Conservation (phyloP, 805 yeast species). For the Saturnispora silvae region DNA sequence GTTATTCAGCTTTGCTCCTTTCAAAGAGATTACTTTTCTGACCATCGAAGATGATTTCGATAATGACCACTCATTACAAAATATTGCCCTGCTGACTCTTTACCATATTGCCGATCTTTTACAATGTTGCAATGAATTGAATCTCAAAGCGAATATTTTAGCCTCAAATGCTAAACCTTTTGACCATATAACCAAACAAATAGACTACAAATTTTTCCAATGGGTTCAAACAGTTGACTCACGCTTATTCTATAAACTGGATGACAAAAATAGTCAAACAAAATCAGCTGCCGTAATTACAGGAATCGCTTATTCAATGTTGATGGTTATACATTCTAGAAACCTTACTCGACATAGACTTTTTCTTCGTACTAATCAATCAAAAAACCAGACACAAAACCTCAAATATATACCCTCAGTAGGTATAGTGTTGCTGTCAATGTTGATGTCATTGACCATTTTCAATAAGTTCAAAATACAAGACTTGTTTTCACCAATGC, state of each 20-base stretch:
- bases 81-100: background rate
- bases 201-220: constrained; percentile 63
- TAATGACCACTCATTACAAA: background rate
- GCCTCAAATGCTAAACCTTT: constrained; percentile 7
- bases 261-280: constrained; percentile 27
- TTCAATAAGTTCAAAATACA: background rate
- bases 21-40: constrained; percentile 2
- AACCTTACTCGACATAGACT: constrained; percentile 40
- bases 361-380: no score
- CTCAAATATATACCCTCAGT: constrained; percentile 19
- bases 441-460: constrained; percentile 10
- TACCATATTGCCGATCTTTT: background rate
- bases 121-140: constrained; percentile 2
- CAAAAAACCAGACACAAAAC: background rate
- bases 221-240: constrained; percentile 64
- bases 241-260: constrained; percentile 49
- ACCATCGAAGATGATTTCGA: constrained; percentile 7
- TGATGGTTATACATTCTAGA: constrained; percentile 57
- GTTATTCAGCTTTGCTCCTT: constrained; percentile 43
- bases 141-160: constrained; percentile 5
- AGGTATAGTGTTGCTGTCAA: constrained; percentile 14
- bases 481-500: background rate
- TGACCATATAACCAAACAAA: constrained; percentile 30
- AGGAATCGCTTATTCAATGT: constrained; percentile 56
- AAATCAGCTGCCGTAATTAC: constrained; percentile 49